Evolutionary conservation across 2,329 filamentous ascomycete species (phyloP).

Genomic region (Tolypocladium album): DNA sequence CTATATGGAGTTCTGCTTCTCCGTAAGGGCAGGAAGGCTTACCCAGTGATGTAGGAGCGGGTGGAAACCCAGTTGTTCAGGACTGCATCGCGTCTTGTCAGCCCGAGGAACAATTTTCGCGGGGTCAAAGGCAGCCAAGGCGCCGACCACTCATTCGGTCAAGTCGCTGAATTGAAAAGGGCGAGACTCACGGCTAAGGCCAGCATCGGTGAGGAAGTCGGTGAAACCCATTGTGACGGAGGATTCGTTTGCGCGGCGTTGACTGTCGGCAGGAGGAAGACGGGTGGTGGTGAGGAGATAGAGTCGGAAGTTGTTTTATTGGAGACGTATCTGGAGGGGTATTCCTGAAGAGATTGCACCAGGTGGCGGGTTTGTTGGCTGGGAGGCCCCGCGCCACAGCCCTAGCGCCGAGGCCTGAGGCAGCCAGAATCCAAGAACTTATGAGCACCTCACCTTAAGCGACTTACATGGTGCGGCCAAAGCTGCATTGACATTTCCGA

Average conservation of each 20-base stretch:
- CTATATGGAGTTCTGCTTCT: neutral
- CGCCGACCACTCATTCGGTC: neutral
- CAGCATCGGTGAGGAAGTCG: slow-evolving; percentile 53
- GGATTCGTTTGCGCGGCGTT: slow-evolving; percentile 1
- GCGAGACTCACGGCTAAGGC: slow-evolving; percentile 27
- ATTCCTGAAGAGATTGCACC: slow-evolving; percentile 1
- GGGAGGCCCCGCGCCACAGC: slow-evolving; percentile 1
- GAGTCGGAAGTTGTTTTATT: neutral
- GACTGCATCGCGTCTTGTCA: slow-evolving; percentile 26
- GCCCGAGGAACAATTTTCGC: neutral
- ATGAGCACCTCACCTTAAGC: too few species aligned
- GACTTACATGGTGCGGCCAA: neutral
- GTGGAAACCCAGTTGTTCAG: slow-evolving; percentile 61
- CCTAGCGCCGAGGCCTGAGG: slow-evolving; percentile 3
- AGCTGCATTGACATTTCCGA: neutral
- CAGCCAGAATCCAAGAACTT: neutral
- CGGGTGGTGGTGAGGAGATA: neutral
- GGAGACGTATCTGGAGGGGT: neutral
- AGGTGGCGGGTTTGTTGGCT: neutral
- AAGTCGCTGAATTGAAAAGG: neutral
- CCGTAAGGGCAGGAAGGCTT: slow-evolving; percentile 24
- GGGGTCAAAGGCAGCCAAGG: neutral
- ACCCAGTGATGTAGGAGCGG: slow-evolving; percentile 73
- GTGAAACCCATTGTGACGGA: slow-evolving; percentile 51
- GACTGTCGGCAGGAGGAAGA: neutral